Conservation (phyloP, 495 filamentous ascomycete species). For the Penicillium turbatum region DNA sequence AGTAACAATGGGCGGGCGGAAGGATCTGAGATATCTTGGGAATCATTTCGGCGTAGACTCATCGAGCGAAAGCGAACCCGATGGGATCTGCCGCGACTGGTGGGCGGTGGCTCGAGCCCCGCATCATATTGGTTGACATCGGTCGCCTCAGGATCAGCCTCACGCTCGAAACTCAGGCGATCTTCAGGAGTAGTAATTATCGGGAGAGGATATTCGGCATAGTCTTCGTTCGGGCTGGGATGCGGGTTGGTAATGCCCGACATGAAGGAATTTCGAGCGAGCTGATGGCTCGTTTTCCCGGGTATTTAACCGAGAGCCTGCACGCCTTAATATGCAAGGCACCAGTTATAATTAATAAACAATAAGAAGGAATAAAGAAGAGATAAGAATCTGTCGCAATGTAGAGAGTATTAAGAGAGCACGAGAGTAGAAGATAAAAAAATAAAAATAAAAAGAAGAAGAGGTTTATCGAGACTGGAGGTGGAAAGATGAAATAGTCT, state of each 20-base stretch:
- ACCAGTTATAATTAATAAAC: no score
- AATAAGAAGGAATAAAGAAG: background rate
- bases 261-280: slow-evolving; percentile 13
- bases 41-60: slow-evolving; percentile 6
- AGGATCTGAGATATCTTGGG: slow-evolving; percentile 5
- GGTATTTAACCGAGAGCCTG: background rate
- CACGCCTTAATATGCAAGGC: slow-evolving; percentile 4
- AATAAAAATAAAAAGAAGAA: background rate
- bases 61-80: slow-evolving; percentile 27
- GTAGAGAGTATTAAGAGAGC: no score
- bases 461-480: no score
- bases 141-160: slow-evolving; percentile 3
- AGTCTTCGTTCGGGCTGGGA: slow-evolving; percentile 27
- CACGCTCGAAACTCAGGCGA: slow-evolving; percentile 17
- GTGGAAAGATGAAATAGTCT: no score
- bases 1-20: slow-evolving; percentile 18
- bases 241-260: slow-evolving; percentile 22
- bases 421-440: no score
- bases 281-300: background rate
- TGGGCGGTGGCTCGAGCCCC: slow-evolving; percentile 1
- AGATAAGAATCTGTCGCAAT: no score
- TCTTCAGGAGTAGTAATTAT: background rate
- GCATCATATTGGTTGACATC: slow-evolving; percentile 19
- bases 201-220: slow-evolving; percentile 22
- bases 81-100: slow-evolving; percentile 15